These are phyloP conservation scores for Wallacemonas collosoma DNA, from an alignment of 208 protist genomes.

Conservation along the genomic window DNA sequence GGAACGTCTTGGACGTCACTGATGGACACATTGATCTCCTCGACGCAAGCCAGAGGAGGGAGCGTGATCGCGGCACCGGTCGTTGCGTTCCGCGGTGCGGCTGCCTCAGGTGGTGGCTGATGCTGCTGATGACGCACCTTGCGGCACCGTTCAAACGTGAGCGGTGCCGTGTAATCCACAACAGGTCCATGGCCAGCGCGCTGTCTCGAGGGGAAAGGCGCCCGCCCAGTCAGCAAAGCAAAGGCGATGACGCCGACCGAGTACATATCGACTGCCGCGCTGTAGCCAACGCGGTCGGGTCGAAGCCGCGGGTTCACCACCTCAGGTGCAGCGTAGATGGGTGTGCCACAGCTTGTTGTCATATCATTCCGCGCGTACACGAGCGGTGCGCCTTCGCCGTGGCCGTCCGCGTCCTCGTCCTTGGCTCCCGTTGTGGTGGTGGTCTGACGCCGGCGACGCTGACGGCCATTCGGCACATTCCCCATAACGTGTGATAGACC, in stretches of 20 bases:
- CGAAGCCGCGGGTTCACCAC: constrained; percentile 37
- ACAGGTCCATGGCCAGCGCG: neutral
- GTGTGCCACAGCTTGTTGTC: constrained; percentile 70
- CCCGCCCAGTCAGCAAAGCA: constrained; percentile 45
- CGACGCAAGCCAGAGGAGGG: constrained; percentile 13
- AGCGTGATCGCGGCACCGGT: neutral
- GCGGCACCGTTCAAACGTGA: constrained; percentile 26
- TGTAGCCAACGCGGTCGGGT: constrained; percentile 45
- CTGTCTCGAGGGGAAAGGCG: constrained; percentile 43
- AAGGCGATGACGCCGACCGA: constrained; percentile 69
- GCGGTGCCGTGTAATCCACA: constrained; percentile 24
- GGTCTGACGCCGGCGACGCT: neutral
- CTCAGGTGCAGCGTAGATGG: constrained; percentile 74
- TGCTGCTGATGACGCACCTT: neutral
- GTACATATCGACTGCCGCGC: constrained; percentile 70
- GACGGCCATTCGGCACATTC: neutral
- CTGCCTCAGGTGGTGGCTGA: neutral
- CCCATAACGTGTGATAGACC: constrained; percentile 56
- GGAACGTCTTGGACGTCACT: neutral
- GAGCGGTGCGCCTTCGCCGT: constrained; percentile 20
- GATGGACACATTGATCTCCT: constrained; percentile 13
- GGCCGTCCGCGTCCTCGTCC: constrained; percentile 7
- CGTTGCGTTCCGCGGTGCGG: neutral
- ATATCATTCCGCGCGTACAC: constrained; percentile 49
- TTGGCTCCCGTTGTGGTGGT: neutral